A percentile compares a stretch with the other conserved stretches of the same genome.
phyloP scores from a whole-genome alignment of 2,329 filamentous ascomycete genomes.

The Magnaporthales sp. region DNA sequence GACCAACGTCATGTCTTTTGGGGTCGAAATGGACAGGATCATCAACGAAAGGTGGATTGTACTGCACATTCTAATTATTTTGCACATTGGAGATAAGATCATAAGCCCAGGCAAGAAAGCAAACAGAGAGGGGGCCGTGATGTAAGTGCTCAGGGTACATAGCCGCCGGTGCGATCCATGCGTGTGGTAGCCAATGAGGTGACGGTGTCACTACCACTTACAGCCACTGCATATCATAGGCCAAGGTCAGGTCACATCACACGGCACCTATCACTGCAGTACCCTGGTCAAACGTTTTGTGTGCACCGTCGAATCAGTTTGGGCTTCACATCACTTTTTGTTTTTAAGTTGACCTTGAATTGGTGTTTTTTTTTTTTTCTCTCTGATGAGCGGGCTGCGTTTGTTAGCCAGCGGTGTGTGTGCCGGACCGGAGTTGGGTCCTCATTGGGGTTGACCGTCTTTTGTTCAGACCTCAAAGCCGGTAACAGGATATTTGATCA shows the following conservation, averaged over 20 bases:
- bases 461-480: too few species aligned
- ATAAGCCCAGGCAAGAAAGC: background rate
- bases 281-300: background rate
- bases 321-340: background rate
- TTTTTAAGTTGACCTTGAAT: background rate
- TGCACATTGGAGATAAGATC: background rate
- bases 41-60: background rate
- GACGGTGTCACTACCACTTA: background rate
- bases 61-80: background rate
- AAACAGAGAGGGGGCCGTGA: background rate
- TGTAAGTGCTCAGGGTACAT: background rate
- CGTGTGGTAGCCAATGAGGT: constrained; percentile 3
- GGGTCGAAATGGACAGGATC: background rate
- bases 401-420: background rate
- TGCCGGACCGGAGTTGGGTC: background rate
- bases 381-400: background rate
- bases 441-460: background rate
- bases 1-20: background rate
- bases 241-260: constrained; percentile 3
- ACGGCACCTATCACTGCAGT: background rate
- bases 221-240: background rate
- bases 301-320: background rate
- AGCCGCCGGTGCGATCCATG: background rate
- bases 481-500: background rate
- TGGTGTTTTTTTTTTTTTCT: background rate